A percentile compares a stretch with the other conserved stretches of the same genome.
phyloP scores from a whole-genome alignment of 2,329 filamentous ascomycete genomes.

The Stromatinia cepivora region DNA sequence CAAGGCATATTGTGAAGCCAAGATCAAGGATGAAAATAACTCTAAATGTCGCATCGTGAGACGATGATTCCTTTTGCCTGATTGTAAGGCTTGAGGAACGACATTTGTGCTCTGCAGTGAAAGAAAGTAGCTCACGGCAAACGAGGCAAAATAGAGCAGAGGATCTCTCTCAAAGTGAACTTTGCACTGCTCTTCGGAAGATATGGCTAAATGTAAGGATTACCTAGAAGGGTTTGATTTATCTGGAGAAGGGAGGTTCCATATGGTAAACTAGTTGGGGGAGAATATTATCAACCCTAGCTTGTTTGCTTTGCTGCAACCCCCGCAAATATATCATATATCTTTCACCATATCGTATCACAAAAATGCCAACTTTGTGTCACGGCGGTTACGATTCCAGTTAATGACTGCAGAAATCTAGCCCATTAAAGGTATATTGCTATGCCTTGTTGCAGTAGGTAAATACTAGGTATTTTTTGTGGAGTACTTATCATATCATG shows the following conservation, averaged over 20 bases:
- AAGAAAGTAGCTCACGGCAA: background rate
- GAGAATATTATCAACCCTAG: background rate
- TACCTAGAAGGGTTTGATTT: conserved; percentile 4
- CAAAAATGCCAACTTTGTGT: background rate
- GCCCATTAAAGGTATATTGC: background rate
- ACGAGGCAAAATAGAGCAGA: background rate
- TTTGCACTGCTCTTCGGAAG: conserved; percentile 11
- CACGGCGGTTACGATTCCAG: background rate
- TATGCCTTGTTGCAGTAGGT: background rate
- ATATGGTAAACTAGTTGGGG: background rate
- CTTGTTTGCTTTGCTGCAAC: conserved; percentile 10
- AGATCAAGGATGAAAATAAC: background rate
- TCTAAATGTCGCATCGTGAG: conserved; percentile 18
- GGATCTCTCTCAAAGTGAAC: background rate
- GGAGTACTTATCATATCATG: conserved; percentile 1
- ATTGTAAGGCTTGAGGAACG: conserved; percentile 15
- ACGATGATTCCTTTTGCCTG: conserved; percentile 11
- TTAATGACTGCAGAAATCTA: background rate
- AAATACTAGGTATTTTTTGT: background rate
- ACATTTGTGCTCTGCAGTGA: conserved; percentile 18
- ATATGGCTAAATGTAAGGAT: conserved; percentile 17
- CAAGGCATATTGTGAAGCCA: conserved; percentile 4
- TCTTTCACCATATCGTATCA: background rate
- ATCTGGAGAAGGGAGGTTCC: conserved; percentile 9
- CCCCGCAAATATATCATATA: conserved; percentile 1